Evolutionary conservation across 2,329 filamentous ascomycete genomes (phyloP).

Genomic region (Aspergillus hortae): DNA sequence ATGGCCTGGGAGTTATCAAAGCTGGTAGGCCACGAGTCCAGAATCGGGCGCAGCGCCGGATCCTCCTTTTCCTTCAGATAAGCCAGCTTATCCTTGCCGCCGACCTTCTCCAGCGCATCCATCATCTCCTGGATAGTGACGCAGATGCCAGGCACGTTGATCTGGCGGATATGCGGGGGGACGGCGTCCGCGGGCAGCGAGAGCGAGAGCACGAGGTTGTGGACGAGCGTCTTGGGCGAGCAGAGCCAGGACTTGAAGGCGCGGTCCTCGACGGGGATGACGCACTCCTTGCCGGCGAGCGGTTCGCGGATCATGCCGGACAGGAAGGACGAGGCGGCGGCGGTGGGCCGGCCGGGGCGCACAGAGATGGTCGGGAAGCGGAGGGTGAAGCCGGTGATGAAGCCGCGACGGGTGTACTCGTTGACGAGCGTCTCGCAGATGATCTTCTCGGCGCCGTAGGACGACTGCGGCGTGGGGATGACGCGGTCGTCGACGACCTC

Average conservation of each 20-base stretch:
- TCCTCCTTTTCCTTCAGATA: constrained; percentile 53
- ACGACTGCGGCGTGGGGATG: constrained; percentile 58
- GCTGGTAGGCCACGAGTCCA: constrained; percentile 55
- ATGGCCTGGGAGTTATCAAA: constrained; percentile 54
- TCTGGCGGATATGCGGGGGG: constrained; percentile 46
- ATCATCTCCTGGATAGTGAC: constrained; percentile 56
- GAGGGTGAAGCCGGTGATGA: constrained; percentile 56
- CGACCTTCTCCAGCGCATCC: constrained; percentile 53
- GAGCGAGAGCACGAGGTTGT: constrained; percentile 52
- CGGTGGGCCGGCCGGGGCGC: constrained; percentile 57
- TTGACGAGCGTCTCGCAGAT: constrained; percentile 61
- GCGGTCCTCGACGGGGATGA: constrained; percentile 51
- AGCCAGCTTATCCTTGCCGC: constrained; percentile 49
- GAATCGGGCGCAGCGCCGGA: constrained; percentile 49
- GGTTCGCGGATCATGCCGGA: constrained; percentile 64
- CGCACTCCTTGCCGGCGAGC: constrained; percentile 52
- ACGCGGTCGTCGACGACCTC: constrained; percentile 50
- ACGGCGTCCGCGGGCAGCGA: constrained; percentile 41
- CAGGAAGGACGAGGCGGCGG: constrained; percentile 61
- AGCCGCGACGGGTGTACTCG: constrained; percentile 58
- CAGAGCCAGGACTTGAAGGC: constrained; percentile 53
- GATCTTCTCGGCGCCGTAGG: constrained; percentile 62
- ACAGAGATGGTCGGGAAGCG: constrained; percentile 62
- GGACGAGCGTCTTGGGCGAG: constrained; percentile 51
- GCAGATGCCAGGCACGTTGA: constrained; percentile 56